A percentile compares a stretch with the other conserved stretches of the same genome.
Evolutionary conservation across 257 asterid species (phyloP).

Genomic region (Scutellaria minor): DNA sequence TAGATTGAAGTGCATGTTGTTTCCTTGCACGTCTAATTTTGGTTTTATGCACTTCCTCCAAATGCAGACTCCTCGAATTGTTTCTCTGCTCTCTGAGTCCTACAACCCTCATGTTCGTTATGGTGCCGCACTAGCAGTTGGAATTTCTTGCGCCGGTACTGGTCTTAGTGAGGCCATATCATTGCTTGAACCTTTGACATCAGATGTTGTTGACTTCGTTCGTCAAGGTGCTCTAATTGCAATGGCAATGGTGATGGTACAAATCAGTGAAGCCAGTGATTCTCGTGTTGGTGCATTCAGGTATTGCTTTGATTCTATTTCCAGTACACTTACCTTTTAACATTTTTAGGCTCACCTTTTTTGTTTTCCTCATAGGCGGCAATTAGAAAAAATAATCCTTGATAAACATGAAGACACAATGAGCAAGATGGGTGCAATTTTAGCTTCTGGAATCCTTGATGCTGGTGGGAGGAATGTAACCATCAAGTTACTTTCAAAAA

Average conservation of each 20-base stretch:
- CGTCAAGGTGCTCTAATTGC: conserved; percentile 99
- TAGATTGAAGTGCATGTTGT: conserved; percentile 34
- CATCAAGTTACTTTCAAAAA: conserved; percentile 35
- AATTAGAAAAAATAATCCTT: conserved; percentile 83
- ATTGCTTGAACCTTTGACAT: conserved; percentile 90
- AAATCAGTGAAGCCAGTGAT: conserved; percentile 91
- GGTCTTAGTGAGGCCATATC: conserved; percentile 98
- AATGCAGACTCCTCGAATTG: conserved; percentile 66
- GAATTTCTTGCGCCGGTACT: conserved; percentile 98
- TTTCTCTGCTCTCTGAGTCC: conserved; percentile 89
- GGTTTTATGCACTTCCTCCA: neutral
- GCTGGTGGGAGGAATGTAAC: conserved; percentile 83
- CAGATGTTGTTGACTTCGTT: conserved; percentile 96
- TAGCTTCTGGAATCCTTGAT: conserved; percentile 95
- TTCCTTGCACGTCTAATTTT: conserved; percentile 1
- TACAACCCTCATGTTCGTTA: conserved; percentile 99
- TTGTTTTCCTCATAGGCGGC: conserved; percentile 58
- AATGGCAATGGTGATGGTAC: conserved; percentile 99
- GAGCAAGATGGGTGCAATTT: conserved; percentile 99
- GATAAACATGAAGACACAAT: conserved; percentile 97
- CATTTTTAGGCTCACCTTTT: conserved; percentile 25
- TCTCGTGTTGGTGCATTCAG: conserved; percentile 97
- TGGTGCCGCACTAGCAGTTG: conserved; percentile 99
- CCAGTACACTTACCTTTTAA: neutral
- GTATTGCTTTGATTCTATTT: conserved; percentile 42